Evolutionary conservation across 495 filamentous ascomycete species (phyloP), one percentile per base, ranked within the genome.

Genomic region (Podospora comata): DNA sequence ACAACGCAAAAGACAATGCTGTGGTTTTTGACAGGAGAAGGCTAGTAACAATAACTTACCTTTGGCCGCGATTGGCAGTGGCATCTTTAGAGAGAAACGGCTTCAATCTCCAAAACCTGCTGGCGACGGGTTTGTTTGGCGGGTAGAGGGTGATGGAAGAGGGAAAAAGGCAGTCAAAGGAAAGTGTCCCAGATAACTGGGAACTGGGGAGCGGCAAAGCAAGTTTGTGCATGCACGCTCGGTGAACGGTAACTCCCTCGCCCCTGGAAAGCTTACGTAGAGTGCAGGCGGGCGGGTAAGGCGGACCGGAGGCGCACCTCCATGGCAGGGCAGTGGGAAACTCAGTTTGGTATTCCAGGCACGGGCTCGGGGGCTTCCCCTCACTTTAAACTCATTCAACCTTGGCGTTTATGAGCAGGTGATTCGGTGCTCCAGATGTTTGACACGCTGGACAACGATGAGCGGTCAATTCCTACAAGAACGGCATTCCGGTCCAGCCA

Each of bases 41-140:
- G 20, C 18, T 19, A 44, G 59, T 61, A 69, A 59, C 65, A 69
- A 70, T 69, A 58, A 75, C 81, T 79, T 64, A 83, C 81, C 79
- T 78, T 83, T 82, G 69, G 80, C 81, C 64, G 77, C 74, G 68
- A 83, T 68, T 63, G 81, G 80, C 65, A 81, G 62, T 69, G 81
- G 79, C 81, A 83, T 83, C 44, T 72, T 78, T 27, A 56, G 34
- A 20, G 30, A 65, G n/a, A 55, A 53, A 34, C 30, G 7, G 16
- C 54, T 54, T 54, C 53, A 30, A 55, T 28, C 26, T 48, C 66
- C 56, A 9, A 15, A 32, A 18, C 34, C 64, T n/a, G 30, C n/a
- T 63, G 18, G 59, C 7, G 26, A 18, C 23, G n/a, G 30, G 16
- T 23, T 23, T 61, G 59, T 27, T 18, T 61, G 59, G 23, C 23